Percentiles rank a stretch among this genome's conserved stretches.
These are phyloP conservation scores for Debaryomyces sp. DNA, from an alignment of 1,139 yeast genomes.

Conservation along the genomic window DNA sequence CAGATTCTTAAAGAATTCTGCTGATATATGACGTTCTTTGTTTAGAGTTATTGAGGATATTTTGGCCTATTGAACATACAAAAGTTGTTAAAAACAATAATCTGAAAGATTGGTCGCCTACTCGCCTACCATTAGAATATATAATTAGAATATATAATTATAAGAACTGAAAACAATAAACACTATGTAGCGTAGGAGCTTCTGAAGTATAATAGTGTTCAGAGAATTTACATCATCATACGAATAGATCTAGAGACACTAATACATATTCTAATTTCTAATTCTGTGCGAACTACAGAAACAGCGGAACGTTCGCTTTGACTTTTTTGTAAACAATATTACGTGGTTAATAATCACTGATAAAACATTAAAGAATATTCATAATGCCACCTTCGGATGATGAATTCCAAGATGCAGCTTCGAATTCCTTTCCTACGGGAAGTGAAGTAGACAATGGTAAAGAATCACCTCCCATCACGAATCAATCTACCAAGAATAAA, in stretches of 20 bases:
- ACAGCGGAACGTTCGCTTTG: background rate
- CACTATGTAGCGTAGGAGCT: no score
- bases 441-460: conserved; percentile 4
- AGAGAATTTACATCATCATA: background rate
- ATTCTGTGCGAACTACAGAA: conserved; percentile 3
- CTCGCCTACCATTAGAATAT: no score
- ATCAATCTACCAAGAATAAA: conserved; percentile 2
- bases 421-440: conserved; percentile 5
- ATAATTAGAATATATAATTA: no score
- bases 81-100: no score
- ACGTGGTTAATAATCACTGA: background rate
- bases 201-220: no score
- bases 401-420: conserved; percentile 25
- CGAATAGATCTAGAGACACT: background rate
- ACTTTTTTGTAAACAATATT: conserved; percentile 4
- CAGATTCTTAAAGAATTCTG: no score
- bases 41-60: no score
- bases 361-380: no score
- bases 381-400: conserved; percentile 20
- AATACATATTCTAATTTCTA: background rate
- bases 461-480: background rate
- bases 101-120: no score
- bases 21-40: no score
- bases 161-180: no score
- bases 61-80: no score